phyloP scores from a whole-genome alignment of 2,329 filamentous ascomycete genomes.

The Davidsoniella virescens region DNA sequence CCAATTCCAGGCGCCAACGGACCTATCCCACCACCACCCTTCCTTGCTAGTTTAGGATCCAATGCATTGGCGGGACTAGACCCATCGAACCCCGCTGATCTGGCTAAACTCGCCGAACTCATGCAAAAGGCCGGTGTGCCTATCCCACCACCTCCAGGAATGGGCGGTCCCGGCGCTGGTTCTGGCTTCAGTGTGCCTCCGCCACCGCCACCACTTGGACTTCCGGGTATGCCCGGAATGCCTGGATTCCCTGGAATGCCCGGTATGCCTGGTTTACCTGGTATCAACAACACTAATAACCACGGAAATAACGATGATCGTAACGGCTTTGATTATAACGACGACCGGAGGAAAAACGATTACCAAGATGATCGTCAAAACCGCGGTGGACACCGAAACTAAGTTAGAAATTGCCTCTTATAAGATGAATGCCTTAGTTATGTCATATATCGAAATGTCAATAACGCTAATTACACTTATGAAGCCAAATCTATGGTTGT shows the following conservation, averaged over 20 bases:
- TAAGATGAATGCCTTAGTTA: not conserved
- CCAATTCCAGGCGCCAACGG: conserved; percentile 33
- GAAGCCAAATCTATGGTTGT: not conserved
- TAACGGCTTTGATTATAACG: not conserved
- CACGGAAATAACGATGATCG: conserved; percentile 1
- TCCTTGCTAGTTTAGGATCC: conserved; percentile 32
- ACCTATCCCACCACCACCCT: conserved; percentile 31
- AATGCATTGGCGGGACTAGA: conserved; percentile 39
- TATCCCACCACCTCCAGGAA: conserved; percentile 37
- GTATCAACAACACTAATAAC: conserved; percentile 6
- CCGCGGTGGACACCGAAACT: conserved; percentile 3
- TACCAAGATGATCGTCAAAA: conserved; percentile 2
- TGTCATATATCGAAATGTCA: not conserved
- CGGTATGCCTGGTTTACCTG: not conserved
- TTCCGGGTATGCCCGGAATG: conserved; percentile 10
- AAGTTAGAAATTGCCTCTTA: not conserved
- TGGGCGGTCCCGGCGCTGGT: conserved; percentile 21
- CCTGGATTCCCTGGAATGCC: not conserved
- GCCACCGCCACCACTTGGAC: conserved; percentile 21
- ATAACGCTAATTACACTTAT: not conserved
- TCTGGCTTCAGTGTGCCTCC: conserved; percentile 19
- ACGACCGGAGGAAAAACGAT: not conserved
- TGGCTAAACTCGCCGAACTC: conserved; percentile 44
- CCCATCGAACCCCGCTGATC: conserved; percentile 42
- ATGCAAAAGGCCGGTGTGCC: conserved; percentile 50